Base-by-base conservation (phyloP, 1,284 basidiomycete species). In the Ganoderma meredithae region DNA sequence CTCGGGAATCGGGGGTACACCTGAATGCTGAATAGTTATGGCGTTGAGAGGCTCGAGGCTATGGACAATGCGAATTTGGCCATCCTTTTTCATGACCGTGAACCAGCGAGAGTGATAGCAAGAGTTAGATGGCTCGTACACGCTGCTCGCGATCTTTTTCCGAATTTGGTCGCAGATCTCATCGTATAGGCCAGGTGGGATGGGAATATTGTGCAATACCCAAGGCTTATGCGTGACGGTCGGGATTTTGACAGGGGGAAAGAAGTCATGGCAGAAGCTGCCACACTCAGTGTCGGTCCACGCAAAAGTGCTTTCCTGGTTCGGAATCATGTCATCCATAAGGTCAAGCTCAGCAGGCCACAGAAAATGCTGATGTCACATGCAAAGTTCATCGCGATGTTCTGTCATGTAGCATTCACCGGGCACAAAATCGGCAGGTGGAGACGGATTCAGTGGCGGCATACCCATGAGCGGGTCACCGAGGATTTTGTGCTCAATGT, bases 21-120 rank as follows among this genome's bases (percentile, higher is more conserved):
- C 77, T 0, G 79, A 75, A 63, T 81, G 73, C 55, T 69, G 64
- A 39, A 82, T 80, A 0, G 76, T 79, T 43, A 82, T 75, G 0
- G 74, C 73, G 62, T 82, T 82, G 9, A 81, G 74, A 0, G 77
- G 77, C 60, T 81, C 71, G 0, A 81, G 75, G 39, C 71, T 71
- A 63, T 81, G 80, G 0, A 82, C 80, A 53, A 0, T 77, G 73
- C 0, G 83, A 74, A 1, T 72, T 75, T 41, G 77, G 5, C 80
- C 77, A 65, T 79, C 76, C 63, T 83, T 83, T 73, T 83, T 83
- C 8, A 78, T 3, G 0, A 83, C 79, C 52, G 76, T 78, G 62
- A 84, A 84, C 81, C 82, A 83, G 9, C 76, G 66, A 0, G 80
- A 82, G 0, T 78, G 69, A 66, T 84, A 83, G 0, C 80, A 80